Percentiles rank a stretch among this genome's conserved stretches.
phyloP scores from a whole-genome alignment of 2,329 filamentous ascomycete species.

The Emericellopsis atlantica region DNA sequence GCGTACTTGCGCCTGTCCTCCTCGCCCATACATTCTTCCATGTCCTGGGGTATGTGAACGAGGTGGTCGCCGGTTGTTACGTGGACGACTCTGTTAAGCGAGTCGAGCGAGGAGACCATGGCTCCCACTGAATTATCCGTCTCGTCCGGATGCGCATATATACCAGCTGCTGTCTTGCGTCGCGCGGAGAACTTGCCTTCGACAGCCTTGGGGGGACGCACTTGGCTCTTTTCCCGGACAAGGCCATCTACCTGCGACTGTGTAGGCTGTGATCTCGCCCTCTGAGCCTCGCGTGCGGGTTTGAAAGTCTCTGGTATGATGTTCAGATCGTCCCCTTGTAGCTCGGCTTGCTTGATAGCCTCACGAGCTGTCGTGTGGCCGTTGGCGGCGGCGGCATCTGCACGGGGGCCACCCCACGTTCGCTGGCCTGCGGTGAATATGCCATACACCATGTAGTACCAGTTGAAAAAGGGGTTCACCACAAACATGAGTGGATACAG shows the following conservation, averaged over 20 bases:
- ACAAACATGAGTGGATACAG: constrained; percentile 93
- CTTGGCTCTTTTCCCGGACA: constrained; percentile 36
- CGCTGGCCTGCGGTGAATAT: constrained; percentile 90
- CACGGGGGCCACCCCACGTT: constrained; percentile 90
- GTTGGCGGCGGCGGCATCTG: constrained; percentile 75
- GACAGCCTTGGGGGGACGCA: constrained; percentile 62
- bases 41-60: constrained; percentile 10
- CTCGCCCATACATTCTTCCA: constrained; percentile 67
- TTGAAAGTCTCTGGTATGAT: constrained; percentile 79
- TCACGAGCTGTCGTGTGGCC: constrained; percentile 63
- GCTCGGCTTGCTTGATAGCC: constrained; percentile 71
- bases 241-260: constrained; percentile 14
- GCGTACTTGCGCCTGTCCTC: constrained; percentile 66
- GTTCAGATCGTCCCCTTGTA: constrained; percentile 77
- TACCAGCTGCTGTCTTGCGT: constrained; percentile 53
- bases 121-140: constrained; percentile 22
- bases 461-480: constrained; percentile 94
- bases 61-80: constrained; percentile 12
- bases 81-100: constrained; percentile 14
- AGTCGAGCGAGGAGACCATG: constrained; percentile 2
- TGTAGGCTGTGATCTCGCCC: constrained; percentile 12
- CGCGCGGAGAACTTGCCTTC: constrained; percentile 70
- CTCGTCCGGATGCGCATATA: constrained; percentile 58
- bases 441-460: constrained; percentile 95
- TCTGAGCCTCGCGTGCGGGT: constrained; percentile 38